These are phyloP conservation scores for Hypoxylon sp. DNA, from an alignment of 2,329 filamentous ascomycete species.

Conservation along the genomic window DNA sequence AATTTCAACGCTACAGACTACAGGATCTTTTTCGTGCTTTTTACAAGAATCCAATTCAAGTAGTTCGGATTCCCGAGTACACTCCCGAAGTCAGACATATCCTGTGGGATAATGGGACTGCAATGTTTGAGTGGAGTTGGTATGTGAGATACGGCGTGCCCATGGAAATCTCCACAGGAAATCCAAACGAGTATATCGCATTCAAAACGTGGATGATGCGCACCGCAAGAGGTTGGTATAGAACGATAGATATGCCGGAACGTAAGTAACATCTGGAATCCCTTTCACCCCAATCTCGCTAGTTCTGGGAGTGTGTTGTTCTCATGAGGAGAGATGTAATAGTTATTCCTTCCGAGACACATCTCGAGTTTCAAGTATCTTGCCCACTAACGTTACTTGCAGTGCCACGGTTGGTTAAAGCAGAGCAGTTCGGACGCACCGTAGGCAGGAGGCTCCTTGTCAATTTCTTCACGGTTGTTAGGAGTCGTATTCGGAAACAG, in stretches of 20 bases:
- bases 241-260: neutral
- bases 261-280: too few species aligned
- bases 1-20: neutral
- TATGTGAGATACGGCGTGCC: conserved; percentile 20
- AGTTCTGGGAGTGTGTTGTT: too few species aligned
- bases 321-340: too few species aligned
- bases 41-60: too few species aligned
- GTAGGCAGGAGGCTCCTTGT: neutral
- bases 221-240: conserved; percentile 5
- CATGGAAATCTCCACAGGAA: conserved; percentile 13
- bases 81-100: neutral
- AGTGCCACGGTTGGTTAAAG: neutral
- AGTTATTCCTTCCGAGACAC: too few species aligned
- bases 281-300: too few species aligned
- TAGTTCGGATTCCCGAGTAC: neutral
- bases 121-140: neutral
- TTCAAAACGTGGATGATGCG: conserved; percentile 24
- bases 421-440: neutral
- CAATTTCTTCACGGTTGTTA: conserved; percentile 27
- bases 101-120: too few species aligned
- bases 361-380: too few species aligned
- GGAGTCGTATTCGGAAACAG: conserved; percentile 12
- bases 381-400: too few species aligned
- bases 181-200: neutral
- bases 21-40: too few species aligned